Percentiles rank a stretch among this genome's conserved stretches.
Conservation (phyloP, 305 asterid genomes). For the Rubia tinctorum region DNA sequence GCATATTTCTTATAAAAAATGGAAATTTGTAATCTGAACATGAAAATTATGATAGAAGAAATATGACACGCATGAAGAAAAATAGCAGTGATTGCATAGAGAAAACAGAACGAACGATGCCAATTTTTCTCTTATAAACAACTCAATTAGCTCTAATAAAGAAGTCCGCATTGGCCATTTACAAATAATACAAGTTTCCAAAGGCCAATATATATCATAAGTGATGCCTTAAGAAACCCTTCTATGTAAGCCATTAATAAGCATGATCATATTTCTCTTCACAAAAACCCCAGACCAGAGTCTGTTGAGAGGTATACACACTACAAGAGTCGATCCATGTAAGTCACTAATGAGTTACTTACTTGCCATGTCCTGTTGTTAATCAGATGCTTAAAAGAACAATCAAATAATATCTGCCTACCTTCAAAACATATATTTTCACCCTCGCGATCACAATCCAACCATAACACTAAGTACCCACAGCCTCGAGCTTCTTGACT, state of each 20-base stretch:
- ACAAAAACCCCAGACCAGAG: not conserved
- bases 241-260: not conserved
- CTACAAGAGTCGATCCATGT: not conserved
- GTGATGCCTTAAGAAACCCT: not conserved
- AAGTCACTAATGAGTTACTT: not conserved
- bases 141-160: not conserved
- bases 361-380: not conserved
- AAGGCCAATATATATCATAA: not conserved
- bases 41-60: not conserved
- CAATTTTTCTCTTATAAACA: not conserved
- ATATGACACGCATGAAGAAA: not conserved
- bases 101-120: not conserved
- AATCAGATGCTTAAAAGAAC: not conserved
- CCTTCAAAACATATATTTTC: constrained; percentile 98
- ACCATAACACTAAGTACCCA: constrained; percentile 74
- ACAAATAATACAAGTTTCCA: not conserved
- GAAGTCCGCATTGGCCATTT: not conserved
- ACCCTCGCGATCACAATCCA: constrained; percentile 98
- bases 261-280: not conserved
- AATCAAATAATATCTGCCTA: constrained; percentile 24
- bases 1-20: not conserved
- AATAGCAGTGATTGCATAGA: not conserved
- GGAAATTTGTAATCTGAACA: not conserved
- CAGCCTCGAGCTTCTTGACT: constrained; percentile 92
- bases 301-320: not conserved